Base-by-base conservation (phyloP, 192 early-diverging fungal genomes). In the Linnemannia schmuckeri region DNA sequence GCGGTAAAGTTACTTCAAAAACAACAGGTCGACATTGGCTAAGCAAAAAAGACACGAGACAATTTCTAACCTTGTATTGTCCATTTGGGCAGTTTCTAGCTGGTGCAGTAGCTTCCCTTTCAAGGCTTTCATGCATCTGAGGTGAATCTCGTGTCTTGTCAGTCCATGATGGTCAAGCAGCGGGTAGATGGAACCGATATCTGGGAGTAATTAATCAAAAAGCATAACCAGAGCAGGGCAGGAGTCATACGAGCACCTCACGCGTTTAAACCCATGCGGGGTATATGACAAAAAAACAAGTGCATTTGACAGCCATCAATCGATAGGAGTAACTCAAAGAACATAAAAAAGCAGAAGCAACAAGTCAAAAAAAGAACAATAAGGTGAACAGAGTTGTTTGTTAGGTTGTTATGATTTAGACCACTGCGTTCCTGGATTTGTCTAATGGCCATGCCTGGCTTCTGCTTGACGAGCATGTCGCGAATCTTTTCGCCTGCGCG, bases 161-260 rank as follows among this genome's bases (percentile, higher is more conserved):
- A 89, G 89, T 13, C 89, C 88, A n/a, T 89, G 89, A 9, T 88
- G 83, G 75, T 93, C 91, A 0, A 93, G 79, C 9, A 93, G 70
- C 9, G 92, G 91, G 49, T 91, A 92, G 57, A 90, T 87, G 17
- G 87, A 87, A 22, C 85, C 80, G 30, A 92, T 83, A 57, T 79
- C 85, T 47, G 78, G 89, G n/a, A 92, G 76, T 87, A 78, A 81
- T 42, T 68, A 54, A 35, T n/a, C 18, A 6, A 49, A 72, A 72
- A 6, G 27, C 40, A 57, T 70, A 72, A 78, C 57, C 72, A 63
- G 27, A 57, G 7, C n/a, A 71, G 18, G n/a, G 7, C 3, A 20
- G 12, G 46, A 57, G 85, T 87, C 85, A 87, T 87, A 87, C 85
- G 72, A 78, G 71, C 9, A 77, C 78, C 85, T 87, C 85, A 22